Percentiles rank a stretch among this genome's conserved stretches.
phyloP scores from a whole-genome alignment of 495 filamentous ascomycete species.

The Choiromyces venosus region DNA sequence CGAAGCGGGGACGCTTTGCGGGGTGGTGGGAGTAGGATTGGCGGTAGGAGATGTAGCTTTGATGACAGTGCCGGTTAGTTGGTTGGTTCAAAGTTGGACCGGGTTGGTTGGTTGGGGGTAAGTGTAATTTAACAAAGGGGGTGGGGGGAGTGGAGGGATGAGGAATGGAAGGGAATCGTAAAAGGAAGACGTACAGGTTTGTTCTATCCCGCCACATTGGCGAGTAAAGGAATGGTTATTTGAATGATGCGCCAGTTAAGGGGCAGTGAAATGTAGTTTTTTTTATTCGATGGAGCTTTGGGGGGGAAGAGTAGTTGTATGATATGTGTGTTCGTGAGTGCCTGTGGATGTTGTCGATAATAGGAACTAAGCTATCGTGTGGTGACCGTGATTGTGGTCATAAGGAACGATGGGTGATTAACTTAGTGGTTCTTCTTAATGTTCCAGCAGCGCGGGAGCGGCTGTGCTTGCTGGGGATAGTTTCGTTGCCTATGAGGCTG shows the following conservation, averaged over 20 bases:
- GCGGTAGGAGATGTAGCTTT: constrained; percentile 94
- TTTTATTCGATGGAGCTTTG: neutral
- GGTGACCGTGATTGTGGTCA: neutral
- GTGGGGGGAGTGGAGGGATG: constrained; percentile 8
- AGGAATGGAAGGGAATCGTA: neutral
- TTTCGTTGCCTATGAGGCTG: neutral
- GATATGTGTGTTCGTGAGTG: neutral
- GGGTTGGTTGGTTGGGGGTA: constrained; percentile 20
- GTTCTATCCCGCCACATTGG: constrained; percentile 95
- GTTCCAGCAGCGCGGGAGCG: neutral
- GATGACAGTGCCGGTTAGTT: constrained; percentile 11
- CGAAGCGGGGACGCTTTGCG: constrained; percentile 71
- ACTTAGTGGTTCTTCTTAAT: neutral
- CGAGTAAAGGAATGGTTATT: neutral
- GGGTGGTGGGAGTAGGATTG: constrained; percentile 97
- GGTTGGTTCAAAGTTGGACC: constrained; percentile 17
- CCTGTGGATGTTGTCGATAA: neutral
- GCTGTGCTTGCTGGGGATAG: neutral
- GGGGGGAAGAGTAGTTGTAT: neutral
- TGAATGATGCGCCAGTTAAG: constrained; percentile 14
- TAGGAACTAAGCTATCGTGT: neutral
- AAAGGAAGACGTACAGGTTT: constrained; percentile 65
- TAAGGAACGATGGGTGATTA: neutral
- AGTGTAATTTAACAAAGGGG: too few species aligned
- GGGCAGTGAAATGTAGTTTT: neutral